Evolutionary conservation across 768 basidiomycete species (phyloP), one percentile per base, ranked within the genome.

Genomic region (Tephrocybe sp.): DNA sequence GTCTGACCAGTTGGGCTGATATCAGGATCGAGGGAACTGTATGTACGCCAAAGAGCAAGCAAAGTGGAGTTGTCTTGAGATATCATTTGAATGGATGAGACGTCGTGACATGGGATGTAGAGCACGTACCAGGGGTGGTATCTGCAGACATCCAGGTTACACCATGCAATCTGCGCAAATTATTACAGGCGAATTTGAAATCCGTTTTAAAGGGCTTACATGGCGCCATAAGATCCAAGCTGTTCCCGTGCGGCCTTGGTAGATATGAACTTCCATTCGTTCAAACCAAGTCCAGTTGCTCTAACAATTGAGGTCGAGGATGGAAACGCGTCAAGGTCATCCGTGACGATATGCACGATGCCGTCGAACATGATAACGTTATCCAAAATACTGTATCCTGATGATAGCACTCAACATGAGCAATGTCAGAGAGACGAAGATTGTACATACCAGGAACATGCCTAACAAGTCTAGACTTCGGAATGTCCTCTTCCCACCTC

Each of bases 301-400:
- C 78, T 69, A 28, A 79, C 68, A 16, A 89, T 84, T 1, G 72
- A 66, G 4, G 64, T 64, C 26, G 84, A 62, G 1, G 76, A 50
- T 1, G 92, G 93, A 42, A 92, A 77, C n/a, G 71, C 68, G 1
- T 73, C 64, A 5, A 76, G 74, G 51, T 83, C 73, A 62, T 92
- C 84, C 4, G 85, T 80, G 28, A 95, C 84, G 51, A 95, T 65
- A 64, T 83, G 90, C 52, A 91, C 77, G 2, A 82, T 82, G 9
- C 84, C 83, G 55, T 87, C 83, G 58, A 78, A 72, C n/a, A 88
- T 67, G 59, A 87, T 80, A n/a, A 91, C 75, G 52, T 90, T 87
- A 59, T 94, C 89, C 48, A 95, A 71, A 36, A 93, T 79, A 1
- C 89, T 92, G 69, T 84, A 90, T 3, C 93, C 93, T 94, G n/a